Evolutionary conservation across 2,329 filamentous ascomycete genomes (phyloP), one percentile per base, ranked within the genome.

Genomic region (Phialophora verrucosa): DNA sequence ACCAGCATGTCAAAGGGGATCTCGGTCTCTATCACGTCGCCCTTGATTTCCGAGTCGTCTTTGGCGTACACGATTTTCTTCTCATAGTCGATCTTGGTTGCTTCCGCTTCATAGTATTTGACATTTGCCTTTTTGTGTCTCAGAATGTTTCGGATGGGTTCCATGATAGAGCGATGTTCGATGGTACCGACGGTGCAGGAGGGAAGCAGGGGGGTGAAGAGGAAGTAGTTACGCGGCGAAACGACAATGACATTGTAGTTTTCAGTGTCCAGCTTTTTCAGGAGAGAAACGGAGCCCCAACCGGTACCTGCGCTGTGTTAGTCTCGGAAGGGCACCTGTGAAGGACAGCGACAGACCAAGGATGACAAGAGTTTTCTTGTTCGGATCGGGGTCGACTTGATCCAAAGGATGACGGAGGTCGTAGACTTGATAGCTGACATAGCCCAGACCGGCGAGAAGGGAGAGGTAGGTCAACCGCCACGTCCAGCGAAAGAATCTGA

Each of bases 161-260:
- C 95, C 95, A 99, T 99, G 81, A 99, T 99, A 77, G 93, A 98
- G 78, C 95, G 92, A 84, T 98, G 95, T 85, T 99, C 95, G 80
- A 99, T 95, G 74, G 92, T 91, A 75, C 95, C 95, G 72, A 94
- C 97, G 60, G 95, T 98, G 83, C 95, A 99, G 77, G 94, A 98
- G 71, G 95, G 95, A 69, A 99, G 88, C 66, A 99, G 88, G 67
- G 95, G 95, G 32, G 95, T 99, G 86, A 99, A 99, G 73, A 99
- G 90, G 89, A 99, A 99, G 87, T 97, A 99, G 84, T 99, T 99
- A 78, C 95, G 92, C 62, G 95, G 95, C 58, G 95, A 98, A 79
- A 99, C 92, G 78, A 99, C 93, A 77, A 98, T 81, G 80, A 98
- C 94, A 80, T 99, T 98, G 88, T 98, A 99, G 86, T 98, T 96